These are phyloP conservation scores for Sonneratia caseolaris DNA, from an alignment of 345 rosid genomes.

Conservation along the genomic window DNA sequence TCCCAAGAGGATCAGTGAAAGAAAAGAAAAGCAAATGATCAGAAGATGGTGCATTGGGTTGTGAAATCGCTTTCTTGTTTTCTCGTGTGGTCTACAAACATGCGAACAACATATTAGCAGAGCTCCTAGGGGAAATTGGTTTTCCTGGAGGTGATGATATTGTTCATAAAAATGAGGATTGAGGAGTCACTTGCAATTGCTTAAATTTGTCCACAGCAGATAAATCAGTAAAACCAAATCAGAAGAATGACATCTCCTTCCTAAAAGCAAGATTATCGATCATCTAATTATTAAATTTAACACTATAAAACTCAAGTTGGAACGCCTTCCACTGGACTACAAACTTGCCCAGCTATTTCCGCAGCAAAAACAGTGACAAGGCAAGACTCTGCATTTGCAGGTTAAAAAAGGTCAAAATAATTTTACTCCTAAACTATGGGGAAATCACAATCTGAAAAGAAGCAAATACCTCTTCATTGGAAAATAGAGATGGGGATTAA, in stretches of 20 bases:
- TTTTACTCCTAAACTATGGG: background rate
- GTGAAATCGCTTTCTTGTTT: background rate
- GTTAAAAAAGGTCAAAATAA: background rate
- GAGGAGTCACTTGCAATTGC: background rate
- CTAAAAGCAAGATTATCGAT: background rate
- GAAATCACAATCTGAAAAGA: background rate
- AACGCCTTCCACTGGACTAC: background rate
- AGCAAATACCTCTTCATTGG: background rate
- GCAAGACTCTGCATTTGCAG: background rate
- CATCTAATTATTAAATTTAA: background rate
- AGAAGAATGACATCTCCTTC: background rate
- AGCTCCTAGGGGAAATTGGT: background rate
- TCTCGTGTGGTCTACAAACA: background rate
- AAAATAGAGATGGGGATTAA: background rate
- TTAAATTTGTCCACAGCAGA: background rate
- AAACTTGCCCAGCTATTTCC: background rate
- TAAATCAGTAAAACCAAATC: background rate
- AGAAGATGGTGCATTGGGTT: background rate
- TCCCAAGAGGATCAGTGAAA: slow-evolving; percentile 67
- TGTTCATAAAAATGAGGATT: background rate
- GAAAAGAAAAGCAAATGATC: slow-evolving; percentile 38
- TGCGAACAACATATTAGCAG: background rate
- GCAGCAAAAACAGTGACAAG: background rate
- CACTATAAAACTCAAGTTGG: background rate
- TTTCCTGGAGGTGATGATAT: background rate